Percentiles rank a stretch among this genome's conserved stretches.
Evolutionary conservation across 192 early-diverging fungal genomes (phyloP).

Genomic region (Oehlia diaphana): DNA sequence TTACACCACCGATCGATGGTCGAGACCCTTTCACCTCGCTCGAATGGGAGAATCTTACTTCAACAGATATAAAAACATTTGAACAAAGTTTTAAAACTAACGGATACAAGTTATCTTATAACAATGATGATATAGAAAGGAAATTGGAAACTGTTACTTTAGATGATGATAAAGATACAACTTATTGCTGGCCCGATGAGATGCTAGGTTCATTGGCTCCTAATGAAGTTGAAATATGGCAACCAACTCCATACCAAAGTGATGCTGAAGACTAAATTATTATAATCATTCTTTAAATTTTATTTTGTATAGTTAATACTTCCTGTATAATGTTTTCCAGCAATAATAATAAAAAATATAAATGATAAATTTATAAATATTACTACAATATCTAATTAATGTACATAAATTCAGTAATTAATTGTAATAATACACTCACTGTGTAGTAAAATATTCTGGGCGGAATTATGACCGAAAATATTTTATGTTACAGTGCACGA

Average conservation of each 20-base stretch:
- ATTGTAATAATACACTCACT: too few relatives aligned
- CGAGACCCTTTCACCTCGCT: conserved; percentile 27
- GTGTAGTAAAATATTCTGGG: too few relatives aligned
- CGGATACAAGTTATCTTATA: not conserved
- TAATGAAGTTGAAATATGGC: conserved; percentile 17
- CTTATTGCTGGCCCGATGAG: conserved; percentile 25
- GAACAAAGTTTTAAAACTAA: conserved; percentile 1
- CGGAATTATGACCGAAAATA: too few relatives aligned
- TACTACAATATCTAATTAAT: too few relatives aligned
- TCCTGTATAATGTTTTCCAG: not conserved
- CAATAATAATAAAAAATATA: too few relatives aligned
- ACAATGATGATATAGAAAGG: conserved; percentile 20
- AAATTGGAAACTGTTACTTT: not conserved
- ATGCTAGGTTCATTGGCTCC: conserved; percentile 12
- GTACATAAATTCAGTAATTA: too few relatives aligned
- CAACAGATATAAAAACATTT: not conserved
- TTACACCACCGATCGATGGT: conserved; percentile 35
- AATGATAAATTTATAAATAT: too few relatives aligned
- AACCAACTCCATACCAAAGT: conserved; percentile 20
- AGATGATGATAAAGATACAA: not conserved
- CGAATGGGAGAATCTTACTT: conserved; percentile 11
- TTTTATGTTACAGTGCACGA: too few relatives aligned
- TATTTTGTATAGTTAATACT: not conserved
- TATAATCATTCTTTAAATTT: not conserved
- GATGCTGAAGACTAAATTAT: not conserved